Base-by-base conservation (phyloP, 305 asterid genomes). In the Plantago rigida region DNA sequence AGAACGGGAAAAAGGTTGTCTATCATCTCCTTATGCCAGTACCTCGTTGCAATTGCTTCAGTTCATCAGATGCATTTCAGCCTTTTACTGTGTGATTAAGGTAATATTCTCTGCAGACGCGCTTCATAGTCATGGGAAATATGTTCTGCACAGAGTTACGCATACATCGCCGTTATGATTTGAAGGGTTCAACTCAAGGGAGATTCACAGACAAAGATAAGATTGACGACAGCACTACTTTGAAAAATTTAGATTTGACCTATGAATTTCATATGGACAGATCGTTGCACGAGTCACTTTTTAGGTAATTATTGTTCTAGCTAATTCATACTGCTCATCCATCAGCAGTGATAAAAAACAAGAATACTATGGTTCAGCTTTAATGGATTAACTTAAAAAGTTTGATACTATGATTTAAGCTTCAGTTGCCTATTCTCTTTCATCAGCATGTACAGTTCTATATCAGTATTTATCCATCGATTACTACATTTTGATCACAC, bases 41-140 rank as follows among this genome's bases (percentile, higher is more conserved):
- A 52, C 28, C 5, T 67, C 0, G 22, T 60, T 65, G 51, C 55
- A 67, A 64, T 55, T 57, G 13, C 48, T 57, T 15, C 28, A 70
- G 28, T 56, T 71, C 55, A 44, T 54, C 34, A 36, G 54, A 39
- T 67, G 9, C 50, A 50, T 57, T 48, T 60, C 31, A 15, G 44
- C 4, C 0, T 36, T 36, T 8, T 48, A 22, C 15, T 3, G 9
- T 48, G 68, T 55, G 63, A 44, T 60, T 54, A 41, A 59, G 53
- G 56, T 47, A 26, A 9, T 70, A 74, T 69, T 60, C 29, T 75
- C 66, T 70, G 36, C 81, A 91, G 98, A 95, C 83, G 41, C 98
- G 89, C 58, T 88, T 91, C 80, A 83, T 91, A 31, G 98, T 91
- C 70, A 91, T 88, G 96, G 98, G 98, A 72, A 91, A 91, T 71